These are phyloP conservation scores for Talaromyces sp. DNA, from an alignment of 2,329 filamentous ascomycete species.

Conservation along the genomic window DNA sequence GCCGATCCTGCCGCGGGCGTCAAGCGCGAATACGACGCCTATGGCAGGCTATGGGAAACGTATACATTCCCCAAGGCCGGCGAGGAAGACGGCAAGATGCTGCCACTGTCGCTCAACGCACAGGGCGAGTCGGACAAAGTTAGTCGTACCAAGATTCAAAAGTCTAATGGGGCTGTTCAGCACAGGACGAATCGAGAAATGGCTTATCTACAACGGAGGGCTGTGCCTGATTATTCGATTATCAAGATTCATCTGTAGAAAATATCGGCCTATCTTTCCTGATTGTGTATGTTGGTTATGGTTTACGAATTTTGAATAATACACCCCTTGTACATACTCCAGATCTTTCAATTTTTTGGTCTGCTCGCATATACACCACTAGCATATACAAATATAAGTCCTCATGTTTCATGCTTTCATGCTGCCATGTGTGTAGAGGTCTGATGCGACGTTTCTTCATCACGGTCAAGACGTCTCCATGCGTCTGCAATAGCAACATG, in stretches of 20 bases:
- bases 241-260: slow-evolving; percentile 66
- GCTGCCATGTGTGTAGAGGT: background rate
- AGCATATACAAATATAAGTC: background rate
- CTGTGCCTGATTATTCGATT: slow-evolving; percentile 75
- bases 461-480: background rate
- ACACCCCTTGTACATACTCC: background rate
- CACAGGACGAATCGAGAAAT: slow-evolving; percentile 66
- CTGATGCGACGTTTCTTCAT: background rate
- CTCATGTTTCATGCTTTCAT: background rate
- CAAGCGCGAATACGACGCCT: slow-evolving; percentile 10
- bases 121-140: slow-evolving; percentile 34
- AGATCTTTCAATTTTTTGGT: background rate
- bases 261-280: slow-evolving; percentile 12
- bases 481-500: background rate
- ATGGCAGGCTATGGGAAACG: slow-evolving; percentile 12
- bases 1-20: slow-evolving; percentile 1
- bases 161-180: slow-evolving; percentile 65
- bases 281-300: background rate
- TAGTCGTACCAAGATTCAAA: slow-evolving; percentile 46
- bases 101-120: slow-evolving; percentile 69
- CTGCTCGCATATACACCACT: background rate
- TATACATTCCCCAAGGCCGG: slow-evolving; percentile 21
- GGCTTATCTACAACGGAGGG: slow-evolving; percentile 71
- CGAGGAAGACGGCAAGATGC: slow-evolving; percentile 38
- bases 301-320: background rate